phyloP scores from a whole-genome alignment of 306 rosid species.

The Inga laurina region DNA sequence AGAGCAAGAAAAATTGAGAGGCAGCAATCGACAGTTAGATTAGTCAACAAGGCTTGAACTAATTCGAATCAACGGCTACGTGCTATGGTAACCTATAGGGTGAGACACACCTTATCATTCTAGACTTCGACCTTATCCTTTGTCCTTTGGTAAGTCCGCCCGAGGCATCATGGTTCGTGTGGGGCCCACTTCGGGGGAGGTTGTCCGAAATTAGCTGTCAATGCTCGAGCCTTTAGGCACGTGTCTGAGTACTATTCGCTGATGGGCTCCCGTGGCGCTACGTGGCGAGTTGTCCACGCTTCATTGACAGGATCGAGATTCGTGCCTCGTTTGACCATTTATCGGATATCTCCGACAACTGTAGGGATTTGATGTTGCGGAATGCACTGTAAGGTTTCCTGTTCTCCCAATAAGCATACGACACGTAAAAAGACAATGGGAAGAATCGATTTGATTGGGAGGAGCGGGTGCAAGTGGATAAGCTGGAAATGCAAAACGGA shows the following conservation, averaged over 20 bases:
- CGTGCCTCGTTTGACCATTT: conserved; percentile 37
- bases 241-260: conserved; percentile 22
- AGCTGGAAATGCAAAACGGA: background rate
- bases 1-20: background rate
- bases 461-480: background rate
- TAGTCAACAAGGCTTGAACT: fast-evolving
- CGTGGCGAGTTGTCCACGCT: conserved; percentile 34
- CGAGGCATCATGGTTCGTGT: conserved; percentile 43
- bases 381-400: background rate
- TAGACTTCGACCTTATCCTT: conserved; percentile 52
- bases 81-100: background rate
- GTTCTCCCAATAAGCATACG: fast-evolving
- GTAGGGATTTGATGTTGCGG: background rate
- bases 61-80: background rate
- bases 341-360: conserved; percentile 25
- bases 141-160: conserved; percentile 63
- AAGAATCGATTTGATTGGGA: background rate
- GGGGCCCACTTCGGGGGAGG: conserved; percentile 54
- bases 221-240: conserved; percentile 7
- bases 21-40: background rate
- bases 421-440: background rate
- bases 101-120: background rate
- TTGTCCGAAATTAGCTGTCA: conserved; percentile 43
- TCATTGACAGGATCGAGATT: conserved; percentile 30
- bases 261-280: background rate